Evolutionary conservation across 768 basidiomycete species (phyloP), one percentile per base, ranked within the genome.

Genomic region (Panellus pusillus): DNA sequence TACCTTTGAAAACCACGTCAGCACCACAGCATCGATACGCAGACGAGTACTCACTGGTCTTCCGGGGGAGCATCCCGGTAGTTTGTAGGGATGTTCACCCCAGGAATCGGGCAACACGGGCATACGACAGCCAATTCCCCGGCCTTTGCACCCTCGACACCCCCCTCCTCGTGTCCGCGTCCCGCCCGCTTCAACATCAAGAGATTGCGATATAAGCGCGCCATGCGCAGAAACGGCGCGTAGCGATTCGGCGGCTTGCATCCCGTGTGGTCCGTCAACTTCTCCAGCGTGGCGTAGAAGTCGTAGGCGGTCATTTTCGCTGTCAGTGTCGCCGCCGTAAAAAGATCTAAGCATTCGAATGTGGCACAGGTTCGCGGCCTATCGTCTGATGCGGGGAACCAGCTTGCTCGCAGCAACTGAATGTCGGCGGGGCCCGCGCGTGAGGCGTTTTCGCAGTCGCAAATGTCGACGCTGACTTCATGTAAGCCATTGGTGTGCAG

Each of bases 81-180:
- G 15, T 55, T 60, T 5, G 28, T 32, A 0, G 62, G 66, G 24
- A 72, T 50, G 50, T 72, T 72, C 3, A 66, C 62, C 9, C 62
- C 64, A 6, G 67, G 67, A 1, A 61, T 48, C 8, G 70, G 70
- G 44, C 70, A 72, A 18, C 68, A 67, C 3, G 68, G 64, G 50
- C 71, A 72, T 3, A 58, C 41, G 4, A 70, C 47, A 1, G 70
- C 69, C n/a, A 64, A 61, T 15, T 64, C 65, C 2, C 70, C 70
- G 4, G 44, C 38, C 17, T 53, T 27, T 1, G 65, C 68, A 0
- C 46, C 61, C 11, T 14, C 36, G 3, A 58, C 44, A 0, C 69
- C 70, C 4, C 36, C 9, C 1, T 38, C 14, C 24, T 54, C 55
- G 52, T 71, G 61, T 2, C 63, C 69, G 19, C 65, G 51, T 5